Conservation (phyloP, 163 green algal species). For the Chloromonas sp. region DNA sequence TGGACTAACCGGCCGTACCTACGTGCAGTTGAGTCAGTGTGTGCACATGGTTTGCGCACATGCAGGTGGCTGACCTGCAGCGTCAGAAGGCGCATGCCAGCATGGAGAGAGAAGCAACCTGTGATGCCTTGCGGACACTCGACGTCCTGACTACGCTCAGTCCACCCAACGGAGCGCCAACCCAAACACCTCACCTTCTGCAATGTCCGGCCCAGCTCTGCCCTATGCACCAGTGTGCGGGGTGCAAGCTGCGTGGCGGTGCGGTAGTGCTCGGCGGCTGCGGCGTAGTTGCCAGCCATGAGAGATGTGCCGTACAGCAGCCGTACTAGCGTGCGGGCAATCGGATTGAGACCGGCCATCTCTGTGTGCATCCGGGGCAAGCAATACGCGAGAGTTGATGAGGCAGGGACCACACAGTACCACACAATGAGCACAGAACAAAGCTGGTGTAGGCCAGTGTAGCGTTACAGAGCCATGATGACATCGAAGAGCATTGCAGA, state of each 20-base stretch:
- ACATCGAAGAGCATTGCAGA: neutral
- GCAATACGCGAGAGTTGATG: neutral
- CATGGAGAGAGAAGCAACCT: too few species aligned
- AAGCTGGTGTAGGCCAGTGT: neutral
- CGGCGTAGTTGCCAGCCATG: conserved; percentile 43
- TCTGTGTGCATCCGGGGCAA: conserved; percentile 22
- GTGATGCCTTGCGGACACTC: neutral
- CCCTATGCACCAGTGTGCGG: conserved; percentile 53
- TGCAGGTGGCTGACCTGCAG: neutral
- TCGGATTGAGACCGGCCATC: conserved; percentile 67
- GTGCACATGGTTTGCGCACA: too few species aligned
- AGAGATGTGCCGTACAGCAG: conserved; percentile 62
- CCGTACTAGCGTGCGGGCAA: conserved; percentile 59
- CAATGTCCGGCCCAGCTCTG: conserved; percentile 7
- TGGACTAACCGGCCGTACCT: too few species aligned
- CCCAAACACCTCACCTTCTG: conserved; percentile 7
- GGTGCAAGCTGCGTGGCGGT: conserved; percentile 50
- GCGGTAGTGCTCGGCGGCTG: conserved; percentile 51
- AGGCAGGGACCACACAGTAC: too few species aligned
- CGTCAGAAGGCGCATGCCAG: neutral
- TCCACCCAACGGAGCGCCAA: neutral
- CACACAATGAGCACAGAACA: neutral
- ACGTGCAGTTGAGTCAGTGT: too few species aligned
- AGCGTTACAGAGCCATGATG: neutral
- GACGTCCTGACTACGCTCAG: neutral